Evolutionary conservation across 176 grass and related monocot species (phyloP).

Genomic region (Hyparrhenia diplandra): DNA sequence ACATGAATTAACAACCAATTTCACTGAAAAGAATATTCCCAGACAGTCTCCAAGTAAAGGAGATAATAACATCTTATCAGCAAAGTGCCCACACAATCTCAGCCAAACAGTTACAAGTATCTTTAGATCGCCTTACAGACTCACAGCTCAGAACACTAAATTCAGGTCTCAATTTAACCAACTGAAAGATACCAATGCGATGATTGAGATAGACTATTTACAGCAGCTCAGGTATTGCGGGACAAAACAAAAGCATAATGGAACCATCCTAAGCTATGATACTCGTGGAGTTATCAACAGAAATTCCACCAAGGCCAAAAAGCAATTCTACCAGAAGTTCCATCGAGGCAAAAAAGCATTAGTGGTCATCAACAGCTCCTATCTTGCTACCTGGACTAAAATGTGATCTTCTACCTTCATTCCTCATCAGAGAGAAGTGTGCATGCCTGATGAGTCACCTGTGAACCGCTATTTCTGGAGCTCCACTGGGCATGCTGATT

Average conservation of each 20-base stretch:
- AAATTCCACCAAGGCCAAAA: background rate
- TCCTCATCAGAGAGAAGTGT: slow-evolving; percentile 13
- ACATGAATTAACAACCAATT: background rate
- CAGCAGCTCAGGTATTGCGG: slow-evolving; percentile 5
- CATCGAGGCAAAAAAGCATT: background rate
- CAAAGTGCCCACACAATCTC: background rate
- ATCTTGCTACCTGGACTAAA: slow-evolving; percentile 15
- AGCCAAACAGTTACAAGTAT: background rate
- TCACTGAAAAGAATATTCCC: background rate
- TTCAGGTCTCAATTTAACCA: slow-evolving; percentile 4
- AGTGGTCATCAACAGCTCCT: background rate
- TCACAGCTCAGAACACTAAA: background rate
- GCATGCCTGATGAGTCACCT: background rate
- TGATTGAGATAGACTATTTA: slow-evolving; percentile 12
- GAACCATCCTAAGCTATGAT: slow-evolving; percentile 18
- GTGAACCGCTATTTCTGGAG: slow-evolving; percentile 9
- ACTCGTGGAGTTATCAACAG: background rate
- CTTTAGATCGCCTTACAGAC: background rate
- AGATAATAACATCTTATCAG: background rate
- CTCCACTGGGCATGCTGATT: background rate
- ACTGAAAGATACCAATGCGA: slow-evolving; percentile 1
- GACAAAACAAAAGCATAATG: background rate
- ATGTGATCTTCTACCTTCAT: slow-evolving; percentile 9
- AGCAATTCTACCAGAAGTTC: background rate
- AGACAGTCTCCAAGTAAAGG: background rate